A percentile compares a stretch with the other conserved stretches of the same genome.
Conservation (phyloP, 805 yeast species). For the Blastobotrys americana region DNA sequence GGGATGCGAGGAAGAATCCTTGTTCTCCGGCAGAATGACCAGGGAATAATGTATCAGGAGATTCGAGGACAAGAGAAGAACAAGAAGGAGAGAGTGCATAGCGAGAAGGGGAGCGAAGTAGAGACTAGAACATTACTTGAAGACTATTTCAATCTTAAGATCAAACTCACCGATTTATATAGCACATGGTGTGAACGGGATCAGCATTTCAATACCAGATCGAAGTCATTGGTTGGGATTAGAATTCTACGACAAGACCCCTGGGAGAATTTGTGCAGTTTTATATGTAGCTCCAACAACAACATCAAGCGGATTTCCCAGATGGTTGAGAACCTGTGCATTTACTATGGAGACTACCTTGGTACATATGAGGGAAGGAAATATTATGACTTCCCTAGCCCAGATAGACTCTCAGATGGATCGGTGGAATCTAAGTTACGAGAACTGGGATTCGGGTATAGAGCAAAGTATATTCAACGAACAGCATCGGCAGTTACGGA, state of each 20-base stretch:
- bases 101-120: not conserved
- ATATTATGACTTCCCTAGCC: slow-evolving; percentile 70
- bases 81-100: no score
- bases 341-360: slow-evolving; percentile 59
- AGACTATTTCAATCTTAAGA: slow-evolving; percentile 66
- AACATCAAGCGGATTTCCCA: slow-evolving; percentile 88
- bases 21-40: slow-evolving; percentile 53
- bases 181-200: slow-evolving; percentile 56
- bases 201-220: slow-evolving; percentile 35
- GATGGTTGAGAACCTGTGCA: slow-evolving; percentile 78
- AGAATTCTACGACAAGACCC: slow-evolving; percentile 90
- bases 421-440: slow-evolving; percentile 43
- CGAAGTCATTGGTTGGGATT: slow-evolving; percentile 51
- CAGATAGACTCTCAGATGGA: slow-evolving; percentile 40
- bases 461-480: slow-evolving; percentile 78
- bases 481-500: slow-evolving; percentile 56
- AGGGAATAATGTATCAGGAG: slow-evolving; percentile 46
- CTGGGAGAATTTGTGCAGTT: slow-evolving; percentile 88
- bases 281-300: slow-evolving; percentile 93
- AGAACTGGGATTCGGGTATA: slow-evolving; percentile 64
- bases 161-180: slow-evolving; percentile 49
- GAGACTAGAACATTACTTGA: slow-evolving; percentile 37
- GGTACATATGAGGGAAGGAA: slow-evolving; percentile 45
- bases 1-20: slow-evolving; percentile 54
- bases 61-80: slow-evolving; percentile 15